A percentile compares a stretch with the other conserved stretches of the same genome.
Conservation (phyloP, 768 basidiomycete genomes). For the Pholiota microspora region DNA sequence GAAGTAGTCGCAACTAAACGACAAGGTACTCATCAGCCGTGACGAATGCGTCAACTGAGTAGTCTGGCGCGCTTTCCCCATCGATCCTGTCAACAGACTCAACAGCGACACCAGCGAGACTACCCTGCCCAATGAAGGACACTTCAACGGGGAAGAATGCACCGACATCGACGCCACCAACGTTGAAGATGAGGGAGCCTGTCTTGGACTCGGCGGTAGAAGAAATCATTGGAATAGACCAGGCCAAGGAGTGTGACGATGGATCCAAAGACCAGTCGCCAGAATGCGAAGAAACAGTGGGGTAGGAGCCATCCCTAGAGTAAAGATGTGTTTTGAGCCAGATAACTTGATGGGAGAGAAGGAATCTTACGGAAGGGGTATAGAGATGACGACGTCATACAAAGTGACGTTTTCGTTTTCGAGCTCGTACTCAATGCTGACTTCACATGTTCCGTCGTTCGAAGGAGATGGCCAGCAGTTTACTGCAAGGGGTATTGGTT, state of each 20-base stretch:
- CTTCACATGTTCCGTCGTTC: slow-evolving; percentile 89
- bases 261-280: slow-evolving; percentile 85
- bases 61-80: slow-evolving; percentile 37
- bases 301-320: slow-evolving; percentile 74
- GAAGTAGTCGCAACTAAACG: slow-evolving; percentile 29
- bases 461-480: slow-evolving; percentile 97
- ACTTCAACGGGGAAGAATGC: slow-evolving; percentile 93
- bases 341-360: slow-evolving; percentile 1
- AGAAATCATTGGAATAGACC: slow-evolving; percentile 74
- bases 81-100: slow-evolving; percentile 52
- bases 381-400: slow-evolving; percentile 84
- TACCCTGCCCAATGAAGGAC: slow-evolving; percentile 76
- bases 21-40: slow-evolving; percentile 57
- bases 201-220: slow-evolving; percentile 57
- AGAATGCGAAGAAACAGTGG: slow-evolving; percentile 72
- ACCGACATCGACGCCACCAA: slow-evolving; percentile 78
- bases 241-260: slow-evolving; percentile 77
- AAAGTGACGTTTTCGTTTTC: slow-evolving; percentile 80
- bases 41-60: slow-evolving; percentile 56
- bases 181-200: slow-evolving; percentile 89
- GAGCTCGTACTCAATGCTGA: slow-evolving; percentile 96
- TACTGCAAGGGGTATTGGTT: slow-evolving; percentile 45
- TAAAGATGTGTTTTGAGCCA: background rate
- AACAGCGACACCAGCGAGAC: slow-evolving; percentile 75
- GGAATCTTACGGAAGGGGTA: slow-evolving; percentile 83